Conservation (phyloP, 352 stramenopile genomes). For the Globisporangium irregulare region DNA sequence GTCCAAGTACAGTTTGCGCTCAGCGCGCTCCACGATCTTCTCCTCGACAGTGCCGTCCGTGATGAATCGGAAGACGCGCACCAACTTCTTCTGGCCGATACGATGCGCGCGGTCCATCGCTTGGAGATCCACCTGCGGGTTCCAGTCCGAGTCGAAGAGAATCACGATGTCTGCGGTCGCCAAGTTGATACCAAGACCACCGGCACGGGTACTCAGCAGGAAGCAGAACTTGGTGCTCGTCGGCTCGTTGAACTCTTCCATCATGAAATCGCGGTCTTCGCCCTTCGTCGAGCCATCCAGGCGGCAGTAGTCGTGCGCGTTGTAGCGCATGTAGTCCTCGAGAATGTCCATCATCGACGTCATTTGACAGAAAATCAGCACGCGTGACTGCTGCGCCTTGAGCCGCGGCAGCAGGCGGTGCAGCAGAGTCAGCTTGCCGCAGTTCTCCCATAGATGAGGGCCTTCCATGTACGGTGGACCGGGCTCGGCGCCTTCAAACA, state of each 20-base stretch:
- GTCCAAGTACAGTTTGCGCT: slow-evolving; percentile 98
- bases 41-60: slow-evolving; percentile 98
- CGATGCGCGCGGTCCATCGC: slow-evolving; percentile 97
- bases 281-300: slow-evolving; percentile 83
- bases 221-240: slow-evolving; percentile 97
- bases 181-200: slow-evolving; percentile 98
- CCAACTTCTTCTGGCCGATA: slow-evolving; percentile 98
- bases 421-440: slow-evolving; percentile 97
- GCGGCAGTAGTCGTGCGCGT: slow-evolving; percentile 81
- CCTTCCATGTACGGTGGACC: slow-evolving; percentile 97
- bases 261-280: slow-evolving; percentile 87
- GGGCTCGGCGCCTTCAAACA: slow-evolving; percentile 98
- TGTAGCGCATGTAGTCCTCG: slow-evolving; percentile 97
- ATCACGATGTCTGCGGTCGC: slow-evolving; percentile 99
- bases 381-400: slow-evolving; percentile 84
- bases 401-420: slow-evolving; percentile 91
- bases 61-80: slow-evolving; percentile 98
- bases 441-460: slow-evolving; percentile 98
- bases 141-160: slow-evolving; percentile 98
- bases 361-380: slow-evolving; percentile 99
- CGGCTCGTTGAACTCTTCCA: slow-evolving; percentile 98
- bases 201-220: slow-evolving; percentile 95
- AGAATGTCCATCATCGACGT: slow-evolving; percentile 99
- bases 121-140: slow-evolving; percentile 98
- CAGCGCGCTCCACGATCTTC: slow-evolving; percentile 97